A percentile compares a stretch with the other conserved stretches of the same genome.
These are phyloP conservation scores for Quercus bicolor DNA, from an alignment of 306 rosid genomes.

Conservation along the genomic window DNA sequence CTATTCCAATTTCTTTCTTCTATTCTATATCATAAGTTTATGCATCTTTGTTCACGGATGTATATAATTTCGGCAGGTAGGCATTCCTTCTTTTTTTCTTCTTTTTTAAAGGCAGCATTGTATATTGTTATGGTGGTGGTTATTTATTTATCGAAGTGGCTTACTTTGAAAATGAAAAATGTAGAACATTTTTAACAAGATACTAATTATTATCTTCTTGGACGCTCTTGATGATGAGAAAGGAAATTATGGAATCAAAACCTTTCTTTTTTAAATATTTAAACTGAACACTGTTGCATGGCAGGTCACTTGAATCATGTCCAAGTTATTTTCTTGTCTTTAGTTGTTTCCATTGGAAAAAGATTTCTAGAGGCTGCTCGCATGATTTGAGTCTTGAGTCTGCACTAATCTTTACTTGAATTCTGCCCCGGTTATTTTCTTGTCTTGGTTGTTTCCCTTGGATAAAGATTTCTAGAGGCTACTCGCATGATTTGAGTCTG, in stretches of 20 bases:
- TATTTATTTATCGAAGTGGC: not conserved
- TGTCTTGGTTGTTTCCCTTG: too few species aligned
- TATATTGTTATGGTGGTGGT: not conserved
- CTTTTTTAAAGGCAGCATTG: too few species aligned
- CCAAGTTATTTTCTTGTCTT: not conserved
- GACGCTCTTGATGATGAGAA: not conserved
- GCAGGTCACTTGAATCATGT: not conserved
- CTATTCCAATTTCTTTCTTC: not conserved
- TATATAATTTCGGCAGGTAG: not conserved
- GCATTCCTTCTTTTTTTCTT: too few species aligned
- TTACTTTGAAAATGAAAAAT: not conserved
- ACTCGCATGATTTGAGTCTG: too few species aligned
- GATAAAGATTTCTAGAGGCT: too few species aligned
- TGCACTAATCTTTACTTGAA: too few species aligned
- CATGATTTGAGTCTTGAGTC: too few species aligned
- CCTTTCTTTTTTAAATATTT: not conserved
- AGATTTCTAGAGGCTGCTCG: too few species aligned
- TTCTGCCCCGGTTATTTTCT: too few species aligned
- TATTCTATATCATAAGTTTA: not conserved
- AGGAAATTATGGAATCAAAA: not conserved
- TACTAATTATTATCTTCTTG: not conserved
- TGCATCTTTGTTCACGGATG: not conserved
- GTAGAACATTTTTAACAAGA: not conserved
- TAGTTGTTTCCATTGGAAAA: too few species aligned
- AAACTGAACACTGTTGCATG: not conserved